Conservation (phyloP, 23 red algal genomes). For the Gracilaria vermiculophylla region DNA sequence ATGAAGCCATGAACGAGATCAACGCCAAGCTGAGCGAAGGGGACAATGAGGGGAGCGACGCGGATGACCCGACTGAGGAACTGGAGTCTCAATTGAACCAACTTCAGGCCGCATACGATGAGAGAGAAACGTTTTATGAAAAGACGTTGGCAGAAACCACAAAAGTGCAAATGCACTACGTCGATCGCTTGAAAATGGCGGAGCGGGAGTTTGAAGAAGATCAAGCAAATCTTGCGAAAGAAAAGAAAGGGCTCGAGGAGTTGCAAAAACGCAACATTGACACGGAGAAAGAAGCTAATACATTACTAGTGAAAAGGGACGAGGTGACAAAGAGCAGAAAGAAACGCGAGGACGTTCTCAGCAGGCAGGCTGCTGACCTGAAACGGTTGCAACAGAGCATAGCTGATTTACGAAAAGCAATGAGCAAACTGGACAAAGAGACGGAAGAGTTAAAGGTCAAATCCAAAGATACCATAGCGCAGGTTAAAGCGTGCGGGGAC, state of each 20-base stretch:
- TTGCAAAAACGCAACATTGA: not conserved
- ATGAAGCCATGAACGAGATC: slow-evolving; percentile 55
- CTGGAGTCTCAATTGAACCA: slow-evolving; percentile 27
- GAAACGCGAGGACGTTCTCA: slow-evolving; percentile 27
- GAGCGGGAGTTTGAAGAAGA: slow-evolving; percentile 14
- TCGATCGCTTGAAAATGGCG: not conserved
- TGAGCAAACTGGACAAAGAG: slow-evolving; percentile 44
- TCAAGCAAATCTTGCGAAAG: not conserved
- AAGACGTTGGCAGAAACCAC: slow-evolving; percentile 27
- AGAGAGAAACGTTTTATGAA: slow-evolving; percentile 38
- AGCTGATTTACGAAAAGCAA: slow-evolving; percentile 38
- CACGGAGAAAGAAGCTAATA: not conserved
- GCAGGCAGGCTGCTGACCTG: slow-evolving; percentile 21
- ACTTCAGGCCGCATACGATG: slow-evolving; percentile 33
- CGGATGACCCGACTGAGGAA: slow-evolving; percentile 10
- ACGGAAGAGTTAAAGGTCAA: slow-evolving; percentile 39
- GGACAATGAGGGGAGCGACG: not conserved
- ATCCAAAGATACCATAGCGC: slow-evolving; percentile 36
- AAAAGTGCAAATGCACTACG: not conserved
- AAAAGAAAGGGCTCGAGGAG: not conserved
- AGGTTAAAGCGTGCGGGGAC: slow-evolving; percentile 42
- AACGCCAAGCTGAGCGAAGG: slow-evolving; percentile 8
- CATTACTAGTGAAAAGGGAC: not conserved
- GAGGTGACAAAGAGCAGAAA: not conserved
- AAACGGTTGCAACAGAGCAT: slow-evolving; percentile 25